Evolutionary conservation across 2,329 filamentous ascomycete genomes (phyloP).

Genomic region (Diaporthe sp.): DNA sequence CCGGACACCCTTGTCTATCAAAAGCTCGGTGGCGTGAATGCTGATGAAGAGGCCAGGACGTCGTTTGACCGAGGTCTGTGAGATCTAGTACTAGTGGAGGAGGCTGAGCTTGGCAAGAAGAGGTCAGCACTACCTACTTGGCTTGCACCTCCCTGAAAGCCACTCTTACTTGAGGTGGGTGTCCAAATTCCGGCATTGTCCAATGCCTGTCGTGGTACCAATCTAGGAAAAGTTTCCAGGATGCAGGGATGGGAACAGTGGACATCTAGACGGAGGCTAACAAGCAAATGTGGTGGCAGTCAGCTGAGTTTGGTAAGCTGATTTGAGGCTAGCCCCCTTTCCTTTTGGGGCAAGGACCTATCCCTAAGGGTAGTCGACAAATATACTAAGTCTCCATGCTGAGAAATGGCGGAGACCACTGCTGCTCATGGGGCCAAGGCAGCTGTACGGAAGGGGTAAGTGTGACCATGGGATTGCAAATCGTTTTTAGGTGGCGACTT

Average conservation of each 20-base stretch:
- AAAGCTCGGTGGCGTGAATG: neutral
- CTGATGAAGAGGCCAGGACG: neutral
- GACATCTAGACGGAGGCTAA: neutral
- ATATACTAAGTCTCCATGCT: neutral
- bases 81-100: neutral
- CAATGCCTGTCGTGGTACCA: neutral
- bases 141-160: neutral
- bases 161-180: neutral
- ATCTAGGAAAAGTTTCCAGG: neutral
- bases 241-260: neutral
- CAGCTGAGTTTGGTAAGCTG: constrained; percentile 14
- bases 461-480: neutral
- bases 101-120: constrained; percentile 20
- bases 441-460: neutral
- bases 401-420: constrained; percentile 5
- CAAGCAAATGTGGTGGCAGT: neutral
- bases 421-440: neutral
- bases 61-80: neutral
- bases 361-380: neutral
- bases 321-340: neutral
- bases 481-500: neutral
- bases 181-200: neutral
- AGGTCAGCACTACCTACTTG: constrained; percentile 2
- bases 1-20: too few species aligned
- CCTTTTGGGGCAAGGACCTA: neutral